Conservation (phyloP, 83 land plant genomes). For the Picea abies region DNA sequence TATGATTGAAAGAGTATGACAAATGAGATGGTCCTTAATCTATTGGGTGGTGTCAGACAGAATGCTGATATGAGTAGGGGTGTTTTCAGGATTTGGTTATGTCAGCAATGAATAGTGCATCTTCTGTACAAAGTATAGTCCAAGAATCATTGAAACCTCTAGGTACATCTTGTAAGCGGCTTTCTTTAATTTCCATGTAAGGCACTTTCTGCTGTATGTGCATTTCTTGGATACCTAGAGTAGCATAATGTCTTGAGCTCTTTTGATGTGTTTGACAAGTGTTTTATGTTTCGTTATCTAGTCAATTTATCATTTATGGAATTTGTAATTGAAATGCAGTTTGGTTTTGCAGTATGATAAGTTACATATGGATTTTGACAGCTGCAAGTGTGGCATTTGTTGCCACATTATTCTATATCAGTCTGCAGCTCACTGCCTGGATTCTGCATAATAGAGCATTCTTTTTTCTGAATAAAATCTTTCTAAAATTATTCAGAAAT, state of each 20-base stretch:
- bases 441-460: slow-evolving; percentile 35
- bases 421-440: slow-evolving; percentile 46
- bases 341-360: slow-evolving; percentile 33
- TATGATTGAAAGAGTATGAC: background rate
- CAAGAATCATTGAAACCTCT: slow-evolving; percentile 14
- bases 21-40: background rate
- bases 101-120: slow-evolving; percentile 72
- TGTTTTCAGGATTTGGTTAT: slow-evolving; percentile 69
- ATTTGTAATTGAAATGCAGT: background rate
- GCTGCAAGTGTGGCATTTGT: slow-evolving; percentile 61
- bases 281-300: slow-evolving; percentile 3
- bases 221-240: background rate
- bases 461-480: slow-evolving; percentile 16
- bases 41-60: background rate
- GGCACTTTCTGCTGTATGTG: slow-evolving; percentile 18
- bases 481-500: slow-evolving; percentile 34
- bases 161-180: slow-evolving; percentile 20
- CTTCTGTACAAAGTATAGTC: slow-evolving; percentile 44
- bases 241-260: background rate
- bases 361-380: slow-evolving; percentile 29
- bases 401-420: slow-evolving; percentile 50
- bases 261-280: background rate
- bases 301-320: background rate
- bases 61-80: background rate
- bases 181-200: slow-evolving; percentile 45